Percentiles rank a stretch among this genome's conserved stretches.
phyloP scores from a whole-genome alignment of 305 asterid genomes.

The Rubia tinctorum region DNA sequence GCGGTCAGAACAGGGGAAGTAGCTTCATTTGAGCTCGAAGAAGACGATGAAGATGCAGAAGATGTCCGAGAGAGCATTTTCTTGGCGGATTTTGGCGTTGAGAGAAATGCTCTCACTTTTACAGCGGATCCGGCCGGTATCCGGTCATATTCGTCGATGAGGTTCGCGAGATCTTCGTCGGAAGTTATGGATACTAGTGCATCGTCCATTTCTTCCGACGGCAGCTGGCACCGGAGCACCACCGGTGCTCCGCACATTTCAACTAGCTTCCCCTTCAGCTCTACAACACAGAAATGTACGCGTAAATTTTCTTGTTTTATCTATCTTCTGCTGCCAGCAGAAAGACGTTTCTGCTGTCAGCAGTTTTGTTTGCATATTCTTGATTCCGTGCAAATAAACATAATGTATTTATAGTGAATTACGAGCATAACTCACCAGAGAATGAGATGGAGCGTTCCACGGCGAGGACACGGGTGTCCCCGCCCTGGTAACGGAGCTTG shows the following conservation, averaged over 20 bases:
- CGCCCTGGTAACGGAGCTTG: constrained; percentile 83
- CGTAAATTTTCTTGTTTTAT: not conserved
- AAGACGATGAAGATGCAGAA: constrained; percentile 34
- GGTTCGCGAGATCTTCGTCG: constrained; percentile 69
- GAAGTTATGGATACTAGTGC: constrained; percentile 70
- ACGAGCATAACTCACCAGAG: constrained; percentile 39
- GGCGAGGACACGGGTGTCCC: constrained; percentile 85
- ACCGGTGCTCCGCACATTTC: constrained; percentile 65
- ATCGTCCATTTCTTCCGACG: constrained; percentile 68
- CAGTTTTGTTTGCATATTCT: too few relatives aligned
- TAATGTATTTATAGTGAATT: not conserved
- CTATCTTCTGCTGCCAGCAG: not conserved
- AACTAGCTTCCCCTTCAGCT: constrained; percentile 58
- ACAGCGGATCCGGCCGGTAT: constrained; percentile 24
- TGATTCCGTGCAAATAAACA: too few relatives aligned
- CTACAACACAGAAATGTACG: constrained; percentile 22
- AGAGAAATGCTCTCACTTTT: constrained; percentile 72
- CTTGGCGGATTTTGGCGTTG: constrained; percentile 33
- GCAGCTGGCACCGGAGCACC: constrained; percentile 68
- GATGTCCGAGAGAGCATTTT: constrained; percentile 47
- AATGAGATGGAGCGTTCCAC: constrained; percentile 60
- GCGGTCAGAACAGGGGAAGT: constrained; percentile 18
- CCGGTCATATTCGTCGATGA: constrained; percentile 72
- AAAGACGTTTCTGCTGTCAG: too few relatives aligned
- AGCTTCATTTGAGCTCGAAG: constrained; percentile 32